Conservation (phyloP, 2,329 filamentous ascomycete species). For the Penicillium sp. region DNA sequence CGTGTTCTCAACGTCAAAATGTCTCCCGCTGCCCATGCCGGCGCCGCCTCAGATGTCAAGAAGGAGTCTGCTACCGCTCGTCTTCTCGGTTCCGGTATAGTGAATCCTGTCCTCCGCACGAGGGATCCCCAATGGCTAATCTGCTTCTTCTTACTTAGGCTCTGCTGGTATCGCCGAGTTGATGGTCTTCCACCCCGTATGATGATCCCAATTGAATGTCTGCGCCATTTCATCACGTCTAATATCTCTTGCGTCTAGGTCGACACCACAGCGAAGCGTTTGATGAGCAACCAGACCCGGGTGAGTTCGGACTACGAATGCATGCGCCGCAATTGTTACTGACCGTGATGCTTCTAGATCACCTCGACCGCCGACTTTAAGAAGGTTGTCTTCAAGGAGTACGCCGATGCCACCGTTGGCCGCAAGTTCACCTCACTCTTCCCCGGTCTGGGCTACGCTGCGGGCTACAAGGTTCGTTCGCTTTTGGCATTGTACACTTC, state of each 20-base stretch:
- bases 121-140: constrained; percentile 15
- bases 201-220: constrained; percentile 28
- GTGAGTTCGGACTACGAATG: constrained; percentile 46
- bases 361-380: constrained; percentile 70
- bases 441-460: constrained; percentile 94
- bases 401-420: constrained; percentile 69
- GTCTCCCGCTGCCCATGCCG: constrained; percentile 58
- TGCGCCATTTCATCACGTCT: background rate
- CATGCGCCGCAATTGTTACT: constrained; percentile 6
- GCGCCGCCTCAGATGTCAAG: constrained; percentile 65
- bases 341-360: constrained; percentile 51
- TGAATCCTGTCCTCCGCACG: background rate
- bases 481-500: background rate
- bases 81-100: constrained; percentile 84
- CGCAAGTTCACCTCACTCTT: constrained; percentile 94
- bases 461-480: constrained; percentile 81
- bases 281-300: constrained; percentile 96
- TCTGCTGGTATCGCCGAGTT: constrained; percentile 92
- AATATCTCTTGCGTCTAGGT: constrained; percentile 60
- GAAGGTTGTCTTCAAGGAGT: constrained; percentile 90
- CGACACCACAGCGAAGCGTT: constrained; percentile 96
- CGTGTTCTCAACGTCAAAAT: constrained; percentile 39
- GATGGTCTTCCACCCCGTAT: constrained; percentile 87
- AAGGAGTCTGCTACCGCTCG: constrained; percentile 88
- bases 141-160: constrained; percentile 57